phyloP scores from a whole-genome alignment of 805 yeast species.

The Zygotorulaspora chibaensis region DNA sequence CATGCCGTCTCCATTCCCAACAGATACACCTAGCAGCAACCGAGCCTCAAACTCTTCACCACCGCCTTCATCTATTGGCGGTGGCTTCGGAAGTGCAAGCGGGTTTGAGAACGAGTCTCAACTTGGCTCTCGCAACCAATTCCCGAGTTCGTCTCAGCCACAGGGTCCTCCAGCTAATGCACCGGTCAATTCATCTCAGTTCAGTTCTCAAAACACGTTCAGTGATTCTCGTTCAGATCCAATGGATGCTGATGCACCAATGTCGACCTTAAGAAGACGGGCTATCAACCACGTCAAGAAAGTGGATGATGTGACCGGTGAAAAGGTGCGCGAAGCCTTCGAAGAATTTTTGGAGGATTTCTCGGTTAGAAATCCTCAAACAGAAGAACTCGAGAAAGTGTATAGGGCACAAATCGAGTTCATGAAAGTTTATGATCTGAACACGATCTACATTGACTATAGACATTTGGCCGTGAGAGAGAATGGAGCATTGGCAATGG shows the following conservation, averaged over 20 bases:
- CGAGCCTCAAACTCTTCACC: slow-evolving; percentile 27
- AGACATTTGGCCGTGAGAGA: slow-evolving; percentile 70
- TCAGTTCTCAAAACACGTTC: slow-evolving; percentile 24
- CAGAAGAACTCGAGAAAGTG: slow-evolving; percentile 43
- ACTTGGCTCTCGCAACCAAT: slow-evolving; percentile 25
- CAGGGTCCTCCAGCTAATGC: slow-evolving; percentile 12
- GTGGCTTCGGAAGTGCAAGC: slow-evolving; percentile 29
- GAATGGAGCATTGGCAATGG: slow-evolving; percentile 83
- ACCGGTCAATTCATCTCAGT: slow-evolving; percentile 17
- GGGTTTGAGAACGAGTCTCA: slow-evolving; percentile 28
- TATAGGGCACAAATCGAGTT: slow-evolving; percentile 78
- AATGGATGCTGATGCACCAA: slow-evolving; percentile 22
- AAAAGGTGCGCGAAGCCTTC: slow-evolving; percentile 86
- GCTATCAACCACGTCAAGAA: slow-evolving; percentile 70
- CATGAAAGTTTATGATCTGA: slow-evolving; percentile 69
- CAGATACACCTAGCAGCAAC: slow-evolving; percentile 18
- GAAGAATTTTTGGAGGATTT: slow-evolving; percentile 76
- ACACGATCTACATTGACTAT: slow-evolving; percentile 81
- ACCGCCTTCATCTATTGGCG: slow-evolving; percentile 32
- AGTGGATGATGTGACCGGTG: slow-evolving; percentile 88
- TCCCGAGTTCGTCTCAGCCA: slow-evolving; percentile 31
- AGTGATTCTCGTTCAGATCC: slow-evolving; percentile 18
- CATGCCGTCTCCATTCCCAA: slow-evolving; percentile 27
- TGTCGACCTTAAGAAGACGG: slow-evolving; percentile 44
- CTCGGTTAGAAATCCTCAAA: slow-evolving; percentile 37